Base-by-base conservation (phyloP, 495 filamentous ascomycete genomes). In the Clohesyomyces aquaticus region DNA sequence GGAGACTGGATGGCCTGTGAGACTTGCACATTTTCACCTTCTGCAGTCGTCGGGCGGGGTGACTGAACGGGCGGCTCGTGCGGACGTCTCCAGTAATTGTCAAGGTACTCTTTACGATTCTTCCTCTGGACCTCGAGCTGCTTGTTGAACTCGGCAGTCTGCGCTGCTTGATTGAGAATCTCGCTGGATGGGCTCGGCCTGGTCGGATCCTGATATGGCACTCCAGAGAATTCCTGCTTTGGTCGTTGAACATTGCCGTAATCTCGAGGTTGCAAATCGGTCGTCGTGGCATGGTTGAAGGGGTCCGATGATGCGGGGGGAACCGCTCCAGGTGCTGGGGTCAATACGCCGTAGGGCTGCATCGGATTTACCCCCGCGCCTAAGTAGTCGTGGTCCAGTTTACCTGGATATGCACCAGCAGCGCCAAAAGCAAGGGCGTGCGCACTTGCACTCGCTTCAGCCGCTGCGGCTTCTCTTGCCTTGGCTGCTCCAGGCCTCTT, bases 401-500 rank as follows among this genome's bases (percentile, higher is more conserved):
- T 61, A 14, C 56, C 63, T 19, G 50, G 28, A 43, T 47, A 66
- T 26, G 38, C 19, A 19, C 41, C 63, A 10, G 63, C 28, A 23
- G 60, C 48, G 1, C 35, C 47, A 38, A 53, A 42, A 80, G 83
- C 26, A 80, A 87, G 67, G 84, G 78, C 43, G 85, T 75, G 61
- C 60, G 78, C 50, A 74, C 71, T 55, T 75, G 78, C 74, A 47
- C 70, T 77, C 12, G 74, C 76, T 57, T 82, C 82, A 22, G 78
- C 87, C 26, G 86, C 87, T 29, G 88, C 88, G 18, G 88, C 88
- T 74, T 96, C 93, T 65, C 93, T 86, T 58, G 87, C 87, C 77
- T 94, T 97, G 47, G 91, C 84, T 42, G 89, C 91, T 19, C 95
- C 94, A 9, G 94, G 94, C 61, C 94, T 84, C 78, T 99, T 99